Conservation (phyloP, 441 rosid genomes). For the Arabidopsis lyrata region DNA sequence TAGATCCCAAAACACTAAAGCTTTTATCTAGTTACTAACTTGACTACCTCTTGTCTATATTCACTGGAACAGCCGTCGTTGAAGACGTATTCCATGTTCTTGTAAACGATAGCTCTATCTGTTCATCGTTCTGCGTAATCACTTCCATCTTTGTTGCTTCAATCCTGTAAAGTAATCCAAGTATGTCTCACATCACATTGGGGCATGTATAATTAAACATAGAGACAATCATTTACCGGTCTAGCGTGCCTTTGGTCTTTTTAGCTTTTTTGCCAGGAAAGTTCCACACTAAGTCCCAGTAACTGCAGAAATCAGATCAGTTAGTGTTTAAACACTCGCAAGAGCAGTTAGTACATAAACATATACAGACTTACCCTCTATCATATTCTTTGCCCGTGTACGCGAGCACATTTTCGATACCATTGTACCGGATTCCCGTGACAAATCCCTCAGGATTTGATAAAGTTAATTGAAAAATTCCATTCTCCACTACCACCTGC, state of each 20-base stretch:
- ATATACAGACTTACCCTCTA: constrained; percentile 55
- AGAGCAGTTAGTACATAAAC: neutral
- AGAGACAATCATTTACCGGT: constrained; percentile 36
- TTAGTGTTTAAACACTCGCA: neutral
- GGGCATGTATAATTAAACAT: neutral
- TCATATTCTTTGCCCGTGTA: constrained; percentile 52
- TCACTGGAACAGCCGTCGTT: constrained; percentile 65
- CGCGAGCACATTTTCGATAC: constrained; percentile 84
- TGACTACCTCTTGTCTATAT: constrained; percentile 80
- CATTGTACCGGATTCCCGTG: constrained; percentile 62
- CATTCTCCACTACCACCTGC: constrained; percentile 76
- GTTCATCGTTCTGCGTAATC: constrained; percentile 63
- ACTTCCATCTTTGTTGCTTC: constrained; percentile 70
- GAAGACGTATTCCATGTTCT: constrained; percentile 69
- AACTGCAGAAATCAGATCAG: constrained; percentile 19
- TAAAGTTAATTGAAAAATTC: constrained; percentile 60
- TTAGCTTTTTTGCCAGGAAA: constrained; percentile 43
- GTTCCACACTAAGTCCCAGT: constrained; percentile 50
- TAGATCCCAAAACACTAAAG: neutral
- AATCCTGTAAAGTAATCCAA: constrained; percentile 53
- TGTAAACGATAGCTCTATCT: constrained; percentile 78
- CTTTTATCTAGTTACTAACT: neutral
- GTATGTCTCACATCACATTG: constrained; percentile 4
- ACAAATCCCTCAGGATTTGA: constrained; percentile 67
- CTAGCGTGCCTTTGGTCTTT: constrained; percentile 48